Base-by-base conservation (phyloP, 306 rosid species). In the Corylus heterophylla region DNA sequence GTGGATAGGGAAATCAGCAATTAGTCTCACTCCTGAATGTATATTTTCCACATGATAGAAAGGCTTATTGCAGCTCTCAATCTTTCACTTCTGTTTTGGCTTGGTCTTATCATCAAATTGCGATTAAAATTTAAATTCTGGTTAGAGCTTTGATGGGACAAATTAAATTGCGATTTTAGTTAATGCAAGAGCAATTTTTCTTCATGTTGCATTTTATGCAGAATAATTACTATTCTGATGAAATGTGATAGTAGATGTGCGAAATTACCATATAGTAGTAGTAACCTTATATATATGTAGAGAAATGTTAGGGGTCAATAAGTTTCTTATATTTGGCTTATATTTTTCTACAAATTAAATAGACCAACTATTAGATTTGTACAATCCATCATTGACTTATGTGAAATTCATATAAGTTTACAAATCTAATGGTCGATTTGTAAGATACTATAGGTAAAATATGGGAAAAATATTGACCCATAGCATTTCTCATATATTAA, bases 1-100 rank as follows among this genome's bases (percentile, higher is more conserved):
- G 8, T 89, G 77, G 98, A 93, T 80, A 87, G 92, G 61, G 96
- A 93, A 83, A 91, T 95, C 54, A 91, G 94, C 88, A 88, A 94
- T 86, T 94, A 76, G 79, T 69, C 29, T 51, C 20, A 48, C 35
- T 71, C 76, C 52, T 74, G 71, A 72, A 58, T 85, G 86, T 81
- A 83, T 83, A 78, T 68, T 86, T 89, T 78, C 83, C 67, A 2
- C 62, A 64, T 25, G 75, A 67, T 48, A 74, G 70, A 52, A 74
- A 76, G 83, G 84, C 85, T 73, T 51, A 18, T 51, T 47, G 72
- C 31, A 69, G 85, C 78, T 80, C 81, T 80, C 74, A 47, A 62
- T 68, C 27, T 78, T 85, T 74, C 42, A 68, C 8, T 49, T 52
- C n/a, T 18, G 67, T 80, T 84, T 72, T 67, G 52, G 2, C 70